Evolutionary conservation across 306 rosid species (phyloP).

Genomic region (Pachyrhizus erosus): DNA sequence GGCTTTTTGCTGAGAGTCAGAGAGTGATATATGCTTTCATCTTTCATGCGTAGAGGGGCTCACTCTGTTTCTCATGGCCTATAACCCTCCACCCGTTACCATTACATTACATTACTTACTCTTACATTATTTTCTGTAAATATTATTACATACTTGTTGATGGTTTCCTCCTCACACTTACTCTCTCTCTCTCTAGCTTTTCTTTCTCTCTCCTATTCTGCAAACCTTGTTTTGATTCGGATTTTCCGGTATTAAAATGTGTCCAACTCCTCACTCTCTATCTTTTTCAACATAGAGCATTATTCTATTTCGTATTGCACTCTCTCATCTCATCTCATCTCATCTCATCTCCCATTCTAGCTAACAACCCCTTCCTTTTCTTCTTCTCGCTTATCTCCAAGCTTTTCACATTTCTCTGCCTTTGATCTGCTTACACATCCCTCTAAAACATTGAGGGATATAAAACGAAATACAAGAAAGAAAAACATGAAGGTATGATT

Average conservation of each 20-base stretch:
- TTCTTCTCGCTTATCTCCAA: neutral
- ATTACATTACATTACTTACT: neutral
- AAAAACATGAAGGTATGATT: constrained; percentile 72
- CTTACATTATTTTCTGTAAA: neutral
- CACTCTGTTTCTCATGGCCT: constrained; percentile 15
- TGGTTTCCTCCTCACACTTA: neutral
- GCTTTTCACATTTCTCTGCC: constrained; percentile 15
- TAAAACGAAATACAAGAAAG: neutral
- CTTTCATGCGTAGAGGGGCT: constrained; percentile 17
- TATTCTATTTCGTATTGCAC: constrained; percentile 55
- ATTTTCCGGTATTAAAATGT: constrained; percentile 56
- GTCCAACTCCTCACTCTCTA: constrained; percentile 21
- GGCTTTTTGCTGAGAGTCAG: neutral
- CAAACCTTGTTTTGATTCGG: constrained; percentile 75
- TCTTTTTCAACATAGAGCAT: constrained; percentile 50
- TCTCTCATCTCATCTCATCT: constrained; percentile 19
- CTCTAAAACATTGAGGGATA: neutral
- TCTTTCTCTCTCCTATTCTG: constrained; percentile 74
- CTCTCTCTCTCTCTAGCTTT: constrained; percentile 37
- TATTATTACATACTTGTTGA: neutral
- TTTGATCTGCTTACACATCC: constrained; percentile 44
- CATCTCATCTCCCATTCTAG: constrained; percentile 11
- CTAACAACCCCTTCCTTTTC: neutral
- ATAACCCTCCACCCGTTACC: neutral
- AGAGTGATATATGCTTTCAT: too few species aligned